phyloP scores from a whole-genome alignment of 208 protist species.

The Hexamita inflata region DNA sequence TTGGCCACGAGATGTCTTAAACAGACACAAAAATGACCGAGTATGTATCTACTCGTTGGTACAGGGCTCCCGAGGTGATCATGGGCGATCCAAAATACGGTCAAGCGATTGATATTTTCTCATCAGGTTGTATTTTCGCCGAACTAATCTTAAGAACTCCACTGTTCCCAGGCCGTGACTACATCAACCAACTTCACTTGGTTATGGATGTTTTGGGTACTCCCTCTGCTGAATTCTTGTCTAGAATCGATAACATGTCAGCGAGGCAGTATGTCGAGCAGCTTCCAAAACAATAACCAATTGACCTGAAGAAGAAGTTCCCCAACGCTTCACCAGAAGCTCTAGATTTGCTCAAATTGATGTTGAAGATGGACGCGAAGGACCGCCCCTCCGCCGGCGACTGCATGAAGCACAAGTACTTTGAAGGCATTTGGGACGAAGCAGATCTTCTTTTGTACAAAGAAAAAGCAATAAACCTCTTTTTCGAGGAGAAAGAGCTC shows the following conservation, averaged over 20 bases:
- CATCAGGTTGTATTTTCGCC: conserved; percentile 89
- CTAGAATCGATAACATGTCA: conserved; percentile 26
- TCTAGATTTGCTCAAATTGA: conserved; percentile 60
- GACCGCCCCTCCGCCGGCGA: conserved; percentile 67
- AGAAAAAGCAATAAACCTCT: neutral
- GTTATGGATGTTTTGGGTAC: conserved; percentile 47
- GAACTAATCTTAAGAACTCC: conserved; percentile 74
- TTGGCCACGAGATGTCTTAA: conserved; percentile 55
- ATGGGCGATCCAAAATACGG: conserved; percentile 75
- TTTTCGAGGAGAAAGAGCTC: conserved; percentile 17
- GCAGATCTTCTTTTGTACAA: neutral
- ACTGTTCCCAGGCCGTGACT: conserved; percentile 69
- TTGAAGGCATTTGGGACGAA: conserved; percentile 43
- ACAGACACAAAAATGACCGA: conserved; percentile 66
- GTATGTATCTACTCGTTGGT: conserved; percentile 92
- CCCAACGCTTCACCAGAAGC: conserved; percentile 44
- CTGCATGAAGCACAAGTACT: conserved; percentile 71
- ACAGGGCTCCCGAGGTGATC: conserved; percentile 95
- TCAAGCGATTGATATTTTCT: conserved; percentile 88
- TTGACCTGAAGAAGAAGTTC: conserved; percentile 31
- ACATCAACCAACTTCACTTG: conserved; percentile 69
- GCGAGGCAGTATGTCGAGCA: conserved; percentile 34
- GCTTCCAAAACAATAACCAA: conserved; percentile 7
- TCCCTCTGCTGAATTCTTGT: conserved; percentile 37
- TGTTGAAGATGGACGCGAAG: conserved; percentile 65